Base-by-base conservation (phyloP, 2,329 filamentous ascomycete genomes). In the Pseudopithomyces maydicus region DNA sequence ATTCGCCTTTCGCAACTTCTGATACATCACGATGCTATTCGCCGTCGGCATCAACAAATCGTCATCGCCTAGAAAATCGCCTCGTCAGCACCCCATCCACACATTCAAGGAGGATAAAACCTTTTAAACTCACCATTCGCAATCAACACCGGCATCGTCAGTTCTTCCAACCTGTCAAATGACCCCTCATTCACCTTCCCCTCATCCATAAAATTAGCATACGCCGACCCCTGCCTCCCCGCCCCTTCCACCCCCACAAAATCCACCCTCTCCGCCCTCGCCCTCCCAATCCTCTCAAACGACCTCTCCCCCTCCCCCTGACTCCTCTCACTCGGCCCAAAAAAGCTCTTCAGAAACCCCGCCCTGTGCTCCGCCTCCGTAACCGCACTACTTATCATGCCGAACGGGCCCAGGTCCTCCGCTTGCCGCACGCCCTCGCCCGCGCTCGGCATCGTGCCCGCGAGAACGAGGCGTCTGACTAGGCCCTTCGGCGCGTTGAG, bases 381-480 rank as follows among this genome's bases (percentile, higher is more conserved):
- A 17, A 17, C 51, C 23, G 54, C 54, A 8, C 17, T 15, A 12
- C 38, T 5, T 12, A 52, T 38, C 49, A 41, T 33, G 2, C n/a
- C 2, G 15, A 41, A 52, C 4, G 49, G 49, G 2, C 11, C 7
- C 17, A 43, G 2, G 20, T 52, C 49, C 19, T 2, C 22, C 19
- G 29, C 19, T 19, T 5, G 6, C 6, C 33, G 38, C 1, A 77
- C 71, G 5, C 75, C 78, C 15, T 72, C 61, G 3, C 78, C 77
- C 4, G 64, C 64, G 48, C 78, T 80, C 0, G 78, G 74, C n/a
- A 59, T 73, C 2, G 80, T 79, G 1, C 81, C 81, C 12, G 78
- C 79, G 11, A 83, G 67, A 23, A 83, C 71, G 7, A 82, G 66
- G 17, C 74, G 73, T 1, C 78, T 74, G 0, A 81, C 73, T 2